Evolutionary conservation across 495 filamentous ascomycete genomes (phyloP).

Genomic region (Sordaria brevicollis): DNA sequence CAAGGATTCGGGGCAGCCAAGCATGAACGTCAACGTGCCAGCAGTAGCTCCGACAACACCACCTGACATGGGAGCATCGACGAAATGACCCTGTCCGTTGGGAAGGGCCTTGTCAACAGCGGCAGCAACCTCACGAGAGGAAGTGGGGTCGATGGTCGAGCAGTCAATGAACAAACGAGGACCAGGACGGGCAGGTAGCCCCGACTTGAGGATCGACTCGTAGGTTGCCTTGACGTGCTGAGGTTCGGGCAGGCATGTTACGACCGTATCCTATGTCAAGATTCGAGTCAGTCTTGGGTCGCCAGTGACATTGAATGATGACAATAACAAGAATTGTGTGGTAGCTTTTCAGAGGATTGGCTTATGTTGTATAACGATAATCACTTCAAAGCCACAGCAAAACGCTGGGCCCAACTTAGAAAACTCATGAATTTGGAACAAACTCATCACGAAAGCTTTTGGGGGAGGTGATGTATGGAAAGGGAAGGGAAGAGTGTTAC

Average conservation of each 20-base stretch:
- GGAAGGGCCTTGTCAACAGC: slow-evolving; percentile 44
- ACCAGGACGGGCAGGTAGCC: slow-evolving; percentile 25
- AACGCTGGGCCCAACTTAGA: slow-evolving; percentile 38
- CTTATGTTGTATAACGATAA: slow-evolving; percentile 36
- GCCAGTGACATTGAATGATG: background rate
- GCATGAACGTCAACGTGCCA: slow-evolving; percentile 76
- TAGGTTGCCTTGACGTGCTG: slow-evolving; percentile 69
- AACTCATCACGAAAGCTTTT: slow-evolving; percentile 36
- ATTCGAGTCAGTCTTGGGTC: background rate
- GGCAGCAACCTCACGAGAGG: slow-evolving; percentile 57
- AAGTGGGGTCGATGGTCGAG: slow-evolving; percentile 77
- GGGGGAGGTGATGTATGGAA: background rate
- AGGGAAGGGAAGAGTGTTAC: slow-evolving; percentile 22
- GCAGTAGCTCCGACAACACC: slow-evolving; percentile 72
- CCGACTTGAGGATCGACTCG: slow-evolving; percentile 44
- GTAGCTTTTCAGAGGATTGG: slow-evolving; percentile 22
- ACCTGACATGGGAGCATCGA: slow-evolving; percentile 80
- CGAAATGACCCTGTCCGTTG: slow-evolving; percentile 44
- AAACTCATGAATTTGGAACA: slow-evolving; percentile 43
- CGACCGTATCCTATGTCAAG: slow-evolving; percentile 51
- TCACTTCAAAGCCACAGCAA: slow-evolving; percentile 24
- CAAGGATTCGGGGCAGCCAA: slow-evolving; percentile 53
- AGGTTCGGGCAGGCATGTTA: slow-evolving; percentile 75
- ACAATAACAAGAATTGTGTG: background rate
- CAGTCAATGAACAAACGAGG: slow-evolving; percentile 67